phyloP scores from a whole-genome alignment of 441 rosid genomes.

The Adansonia grandidieri region DNA sequence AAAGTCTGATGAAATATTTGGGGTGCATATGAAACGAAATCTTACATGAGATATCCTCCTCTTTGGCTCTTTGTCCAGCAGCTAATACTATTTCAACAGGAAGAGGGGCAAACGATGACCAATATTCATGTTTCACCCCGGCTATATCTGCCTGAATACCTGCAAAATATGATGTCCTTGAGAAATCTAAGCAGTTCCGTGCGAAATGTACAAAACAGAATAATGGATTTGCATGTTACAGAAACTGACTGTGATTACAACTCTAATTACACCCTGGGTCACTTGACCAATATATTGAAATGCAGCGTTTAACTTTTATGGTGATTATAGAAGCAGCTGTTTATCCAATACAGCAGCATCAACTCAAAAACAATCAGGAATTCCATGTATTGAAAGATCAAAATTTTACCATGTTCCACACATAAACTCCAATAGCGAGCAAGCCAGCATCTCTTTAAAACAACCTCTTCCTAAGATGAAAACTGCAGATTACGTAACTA shows the following conservation, averaged over 20 bases:
- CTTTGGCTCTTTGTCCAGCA: slow-evolving; percentile 77
- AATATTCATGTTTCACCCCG: slow-evolving; percentile 62
- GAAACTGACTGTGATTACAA: neutral
- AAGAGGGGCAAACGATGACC: slow-evolving; percentile 95
- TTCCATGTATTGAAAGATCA: slow-evolving; percentile 16
- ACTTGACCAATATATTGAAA: neutral
- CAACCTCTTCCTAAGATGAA: slow-evolving; percentile 86
- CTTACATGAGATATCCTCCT: slow-evolving; percentile 50
- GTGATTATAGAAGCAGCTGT: neutral
- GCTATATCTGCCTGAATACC: slow-evolving; percentile 85
- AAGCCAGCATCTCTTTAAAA: slow-evolving; percentile 97
- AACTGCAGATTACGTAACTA: slow-evolving; percentile 50
- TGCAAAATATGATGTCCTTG: slow-evolving; percentile 38
- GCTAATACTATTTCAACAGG: slow-evolving; percentile 76
- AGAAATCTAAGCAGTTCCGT: slow-evolving; percentile 15
- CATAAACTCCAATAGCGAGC: slow-evolving; percentile 90
- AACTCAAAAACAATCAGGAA: slow-evolving; percentile 21
- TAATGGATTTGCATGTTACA: neutral
- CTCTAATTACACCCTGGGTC: neutral
- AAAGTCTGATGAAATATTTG: slow-evolving; percentile 5
- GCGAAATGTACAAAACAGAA: neutral
- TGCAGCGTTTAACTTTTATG: neutral
- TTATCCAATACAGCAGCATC: slow-evolving; percentile 8
- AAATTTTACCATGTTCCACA: slow-evolving; percentile 59
- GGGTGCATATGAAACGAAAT: slow-evolving; percentile 8